Conservation (phyloP, 768 basidiomycete species). For the Russula lepida region DNA sequence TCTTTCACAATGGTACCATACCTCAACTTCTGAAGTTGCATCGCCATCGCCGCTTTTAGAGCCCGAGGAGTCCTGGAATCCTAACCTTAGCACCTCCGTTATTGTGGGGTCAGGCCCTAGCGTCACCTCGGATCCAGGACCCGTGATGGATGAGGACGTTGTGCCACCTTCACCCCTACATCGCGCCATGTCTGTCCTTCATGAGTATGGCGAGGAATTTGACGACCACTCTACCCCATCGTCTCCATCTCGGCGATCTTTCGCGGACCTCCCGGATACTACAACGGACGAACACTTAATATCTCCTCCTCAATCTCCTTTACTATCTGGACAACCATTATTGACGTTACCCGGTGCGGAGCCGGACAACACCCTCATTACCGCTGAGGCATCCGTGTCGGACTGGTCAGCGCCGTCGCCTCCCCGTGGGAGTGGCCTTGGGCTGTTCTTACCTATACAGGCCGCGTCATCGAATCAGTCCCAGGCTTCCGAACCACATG, state of each 20-base stretch:
- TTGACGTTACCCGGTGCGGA: slow-evolving; percentile 37
- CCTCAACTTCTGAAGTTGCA: neutral
- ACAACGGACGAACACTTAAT: neutral
- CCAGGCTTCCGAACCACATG: slow-evolving; percentile 5
- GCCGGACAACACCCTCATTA: slow-evolving; percentile 30
- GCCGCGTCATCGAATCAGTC: slow-evolving; percentile 16
- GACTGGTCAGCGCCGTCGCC: slow-evolving; percentile 12
- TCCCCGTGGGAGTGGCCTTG: slow-evolving; percentile 14
- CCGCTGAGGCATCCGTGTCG: slow-evolving; percentile 5
- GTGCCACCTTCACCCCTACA: slow-evolving; percentile 1
- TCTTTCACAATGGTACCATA: neutral
- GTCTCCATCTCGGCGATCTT: slow-evolving; percentile 19
- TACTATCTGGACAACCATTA: slow-evolving; percentile 19
- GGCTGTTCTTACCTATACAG: slow-evolving; percentile 19
- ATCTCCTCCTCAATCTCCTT: neutral
- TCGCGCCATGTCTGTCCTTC: neutral
- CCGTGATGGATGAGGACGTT: neutral
- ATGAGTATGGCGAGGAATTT: slow-evolving; percentile 2
- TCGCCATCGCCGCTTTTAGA: neutral
- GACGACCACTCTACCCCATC: neutral
- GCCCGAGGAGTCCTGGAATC: neutral
- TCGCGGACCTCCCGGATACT: slow-evolving; percentile 15
- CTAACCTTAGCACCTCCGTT: neutral
- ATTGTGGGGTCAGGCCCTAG: neutral
- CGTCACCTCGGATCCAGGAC: neutral